Percentiles rank a stretch among this genome's conserved stretches.
Conservation (phyloP, 306 rosid genomes). For the Senna tora region DNA sequence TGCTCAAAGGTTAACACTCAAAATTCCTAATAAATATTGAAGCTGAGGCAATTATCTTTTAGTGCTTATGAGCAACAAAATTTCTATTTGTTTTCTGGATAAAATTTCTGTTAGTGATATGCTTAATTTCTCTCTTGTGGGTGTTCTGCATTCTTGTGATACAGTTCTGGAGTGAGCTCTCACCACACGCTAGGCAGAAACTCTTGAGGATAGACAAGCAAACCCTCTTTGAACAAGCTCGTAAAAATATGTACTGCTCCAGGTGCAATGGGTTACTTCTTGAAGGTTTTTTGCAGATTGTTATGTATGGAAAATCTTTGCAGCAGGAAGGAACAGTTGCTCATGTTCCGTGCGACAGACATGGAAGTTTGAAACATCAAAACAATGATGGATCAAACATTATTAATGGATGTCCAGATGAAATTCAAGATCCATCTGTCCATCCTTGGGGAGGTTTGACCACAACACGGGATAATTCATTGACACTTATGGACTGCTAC, state of each 20-base stretch:
- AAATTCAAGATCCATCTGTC: slow-evolving; percentile 86
- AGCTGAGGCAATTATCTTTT: neutral
- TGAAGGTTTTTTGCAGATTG: slow-evolving; percentile 96
- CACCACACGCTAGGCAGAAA: slow-evolving; percentile 70
- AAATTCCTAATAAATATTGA: neutral
- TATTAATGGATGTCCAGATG: slow-evolving; percentile 68
- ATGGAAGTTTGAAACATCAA: slow-evolving; percentile 58
- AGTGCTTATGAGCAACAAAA: neutral
- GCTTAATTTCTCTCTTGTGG: slow-evolving; percentile 39
- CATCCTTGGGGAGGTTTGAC: slow-evolving; percentile 99
- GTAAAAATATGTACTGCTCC: slow-evolving; percentile 98
- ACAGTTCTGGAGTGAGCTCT: slow-evolving; percentile 92
- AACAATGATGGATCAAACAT: slow-evolving; percentile 52
- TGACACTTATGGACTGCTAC: slow-evolving; percentile 91
- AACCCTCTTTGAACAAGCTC: slow-evolving; percentile 96
- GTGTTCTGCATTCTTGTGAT: slow-evolving; percentile 39
- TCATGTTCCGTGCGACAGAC: slow-evolving; percentile 54
- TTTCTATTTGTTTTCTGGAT: slow-evolving; percentile 28
- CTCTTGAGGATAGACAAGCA: slow-evolving; percentile 96
- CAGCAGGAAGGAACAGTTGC: slow-evolving; percentile 67
- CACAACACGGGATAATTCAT: slow-evolving; percentile 81
- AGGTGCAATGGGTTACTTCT: slow-evolving; percentile 98
- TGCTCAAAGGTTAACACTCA: neutral
- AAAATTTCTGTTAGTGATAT: slow-evolving; percentile 16
- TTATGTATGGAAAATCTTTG: slow-evolving; percentile 90